These are phyloP conservation scores for Ophiostoma novo-ulmi DNA, from an alignment of 2,329 filamentous ascomycete genomes.

Conservation along the genomic window DNA sequence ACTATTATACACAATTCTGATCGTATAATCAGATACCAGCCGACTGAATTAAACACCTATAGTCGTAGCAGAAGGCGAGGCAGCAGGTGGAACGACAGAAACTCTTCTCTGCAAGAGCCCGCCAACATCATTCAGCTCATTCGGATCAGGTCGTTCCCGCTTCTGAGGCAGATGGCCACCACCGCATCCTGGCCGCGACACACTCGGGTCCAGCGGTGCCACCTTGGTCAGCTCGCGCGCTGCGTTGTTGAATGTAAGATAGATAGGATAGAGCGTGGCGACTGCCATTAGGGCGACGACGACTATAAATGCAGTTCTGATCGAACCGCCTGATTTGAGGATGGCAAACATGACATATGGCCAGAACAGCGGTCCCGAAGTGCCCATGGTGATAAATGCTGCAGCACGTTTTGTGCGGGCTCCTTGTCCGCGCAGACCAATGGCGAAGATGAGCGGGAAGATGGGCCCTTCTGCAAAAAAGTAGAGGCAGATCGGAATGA, in stretches of 20 bases:
- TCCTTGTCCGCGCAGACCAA: slow-evolving; percentile 74
- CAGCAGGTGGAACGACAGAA: background rate
- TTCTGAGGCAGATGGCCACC: background rate
- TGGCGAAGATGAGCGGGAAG: slow-evolving; percentile 75
- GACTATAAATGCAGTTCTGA: slow-evolving; percentile 60
- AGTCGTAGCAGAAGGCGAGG: background rate
- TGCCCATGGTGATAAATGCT: slow-evolving; percentile 71
- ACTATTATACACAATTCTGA: background rate
- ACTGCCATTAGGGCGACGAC: slow-evolving; percentile 50
- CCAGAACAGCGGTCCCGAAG: slow-evolving; percentile 66
- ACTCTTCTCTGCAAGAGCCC: background rate
- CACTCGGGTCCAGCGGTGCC: slow-evolving; percentile 14
- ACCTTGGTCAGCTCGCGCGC: slow-evolving; percentile 37
- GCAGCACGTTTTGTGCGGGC: slow-evolving; percentile 74
- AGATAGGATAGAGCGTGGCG: slow-evolving; percentile 46
- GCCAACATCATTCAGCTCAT: slow-evolving; percentile 10
- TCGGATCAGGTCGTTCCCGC: background rate
- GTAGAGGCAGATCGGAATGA: slow-evolving; percentile 61
- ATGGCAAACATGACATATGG: slow-evolving; percentile 70
- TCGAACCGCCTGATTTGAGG: slow-evolving; percentile 52
- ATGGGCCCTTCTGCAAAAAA: slow-evolving; percentile 79
- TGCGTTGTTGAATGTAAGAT: slow-evolving; percentile 44
- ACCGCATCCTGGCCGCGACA: background rate
- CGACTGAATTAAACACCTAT: background rate
- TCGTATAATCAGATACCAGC: too few species aligned